These are phyloP conservation scores for Taphrina communis DNA, from an alignment of 1,139 yeast species.

Conservation along the genomic window DNA sequence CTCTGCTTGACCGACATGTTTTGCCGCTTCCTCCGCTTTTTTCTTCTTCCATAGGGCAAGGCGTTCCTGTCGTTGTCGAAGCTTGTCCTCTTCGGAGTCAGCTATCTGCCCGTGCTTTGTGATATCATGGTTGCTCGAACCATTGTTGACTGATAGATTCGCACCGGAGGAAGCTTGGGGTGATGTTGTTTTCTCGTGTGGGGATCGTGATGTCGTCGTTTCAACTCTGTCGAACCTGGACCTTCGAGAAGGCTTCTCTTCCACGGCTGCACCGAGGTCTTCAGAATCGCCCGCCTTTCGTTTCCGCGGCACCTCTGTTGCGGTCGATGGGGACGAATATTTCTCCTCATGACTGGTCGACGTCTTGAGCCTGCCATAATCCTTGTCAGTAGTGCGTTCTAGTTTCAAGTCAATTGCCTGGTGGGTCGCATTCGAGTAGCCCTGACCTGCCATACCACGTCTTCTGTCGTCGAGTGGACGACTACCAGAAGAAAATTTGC, in stretches of 20 bases:
- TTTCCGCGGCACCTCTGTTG: constrained; percentile 15
- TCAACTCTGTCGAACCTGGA: constrained; percentile 4
- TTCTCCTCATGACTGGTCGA: not conserved
- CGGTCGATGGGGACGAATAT: not conserved
- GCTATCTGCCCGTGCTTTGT: not conserved
- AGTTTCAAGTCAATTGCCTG: not conserved
- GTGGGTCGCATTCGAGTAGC: not conserved
- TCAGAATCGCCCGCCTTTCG: constrained; percentile 9
- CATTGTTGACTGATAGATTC: not conserved
- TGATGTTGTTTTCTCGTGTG: not conserved
- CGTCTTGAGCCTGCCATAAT: constrained; percentile 11
- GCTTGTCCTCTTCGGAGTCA: constrained; percentile 48
- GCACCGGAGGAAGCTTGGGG: not conserved
- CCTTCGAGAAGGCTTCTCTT: not conserved
- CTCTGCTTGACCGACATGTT: not conserved
- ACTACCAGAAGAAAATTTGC: not conserved
- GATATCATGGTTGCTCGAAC: not conserved
- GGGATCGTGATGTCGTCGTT: not conserved
- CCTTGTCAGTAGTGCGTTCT: not conserved
- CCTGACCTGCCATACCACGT: not conserved
- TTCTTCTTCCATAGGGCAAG: constrained; percentile 54
- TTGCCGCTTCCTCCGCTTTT: constrained; percentile 49
- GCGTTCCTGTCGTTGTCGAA: constrained; percentile 52
- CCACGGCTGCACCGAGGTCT: not conserved
- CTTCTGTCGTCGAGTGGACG: not conserved